These are phyloP conservation scores for Sporothrix euskadiensis DNA, from an alignment of 2,329 filamentous ascomycete genomes.

Conservation along the genomic window DNA sequence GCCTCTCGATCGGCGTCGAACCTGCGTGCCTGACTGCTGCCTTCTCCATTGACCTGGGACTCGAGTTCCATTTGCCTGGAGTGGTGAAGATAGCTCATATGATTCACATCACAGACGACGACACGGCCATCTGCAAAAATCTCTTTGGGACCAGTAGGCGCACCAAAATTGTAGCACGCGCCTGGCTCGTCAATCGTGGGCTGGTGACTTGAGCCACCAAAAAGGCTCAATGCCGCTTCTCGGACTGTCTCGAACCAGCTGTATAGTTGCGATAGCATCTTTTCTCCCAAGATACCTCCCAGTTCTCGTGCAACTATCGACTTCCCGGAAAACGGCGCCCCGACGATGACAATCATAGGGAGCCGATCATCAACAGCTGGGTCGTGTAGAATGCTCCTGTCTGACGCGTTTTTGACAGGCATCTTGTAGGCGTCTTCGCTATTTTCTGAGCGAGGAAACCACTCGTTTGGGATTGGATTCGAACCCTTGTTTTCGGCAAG, in stretches of 20 bases:
- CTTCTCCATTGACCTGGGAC: background rate
- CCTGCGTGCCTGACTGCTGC: background rate
- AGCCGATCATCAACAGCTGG: background rate
- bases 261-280: background rate
- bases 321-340: conserved; percentile 26
- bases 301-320: conserved; percentile 24
- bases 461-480: background rate
- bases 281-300: conserved; percentile 9
- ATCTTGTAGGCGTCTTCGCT: background rate
- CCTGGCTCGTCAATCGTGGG: background rate
- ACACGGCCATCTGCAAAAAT: background rate
- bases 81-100: background rate
- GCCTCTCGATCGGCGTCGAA: background rate
- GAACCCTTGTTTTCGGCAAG: too few species aligned
- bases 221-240: background rate
- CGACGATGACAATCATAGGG: conserved; percentile 28
- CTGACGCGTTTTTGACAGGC: background rate
- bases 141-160: background rate
- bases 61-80: background rate
- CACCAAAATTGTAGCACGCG: background rate
- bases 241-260: background rate
- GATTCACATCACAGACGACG: background rate
- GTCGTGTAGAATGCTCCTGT: background rate
- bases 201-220: background rate
- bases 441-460: background rate